Percentiles rank a stretch among this genome's conserved stretches.
phyloP scores from a whole-genome alignment of 306 rosid genomes.

The Rubus parviflorus region DNA sequence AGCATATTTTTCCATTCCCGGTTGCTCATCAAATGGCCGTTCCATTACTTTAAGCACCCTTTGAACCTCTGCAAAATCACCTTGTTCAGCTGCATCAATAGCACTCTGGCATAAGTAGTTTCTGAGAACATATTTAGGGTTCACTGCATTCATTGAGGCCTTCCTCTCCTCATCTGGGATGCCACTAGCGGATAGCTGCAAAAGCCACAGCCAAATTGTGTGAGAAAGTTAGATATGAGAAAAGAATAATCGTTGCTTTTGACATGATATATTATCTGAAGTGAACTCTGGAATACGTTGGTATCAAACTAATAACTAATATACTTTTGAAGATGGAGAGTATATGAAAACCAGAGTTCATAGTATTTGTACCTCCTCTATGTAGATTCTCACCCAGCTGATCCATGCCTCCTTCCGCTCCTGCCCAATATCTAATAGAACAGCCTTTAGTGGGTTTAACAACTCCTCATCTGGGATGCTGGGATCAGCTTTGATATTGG shows the following conservation, averaged over 20 bases:
- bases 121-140: constrained; percentile 86
- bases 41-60: constrained; percentile 83
- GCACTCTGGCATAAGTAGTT: constrained; percentile 97
- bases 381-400: constrained; percentile 76
- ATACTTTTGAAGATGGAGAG: not conserved
- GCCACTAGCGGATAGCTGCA: constrained; percentile 76
- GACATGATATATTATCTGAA: not conserved
- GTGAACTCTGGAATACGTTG: not conserved
- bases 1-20: constrained; percentile 98
- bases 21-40: constrained; percentile 90
- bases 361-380: constrained; percentile 61
- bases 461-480: constrained; percentile 76
- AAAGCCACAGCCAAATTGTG: constrained; percentile 18
- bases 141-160: constrained; percentile 71
- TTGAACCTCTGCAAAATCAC: constrained; percentile 79
- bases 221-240: not conserved
- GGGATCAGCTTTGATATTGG: constrained; percentile 82
- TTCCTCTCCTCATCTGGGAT: constrained; percentile 80
- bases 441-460: constrained; percentile 84
- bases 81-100: constrained; percentile 92
- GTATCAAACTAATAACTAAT: not conserved
- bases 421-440: constrained; percentile 88
- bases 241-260: not conserved
- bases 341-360: constrained; percentile 1
- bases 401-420: constrained; percentile 97